Conservation (phyloP, 345 rosid genomes). For the Aquilaria malaccensis region DNA sequence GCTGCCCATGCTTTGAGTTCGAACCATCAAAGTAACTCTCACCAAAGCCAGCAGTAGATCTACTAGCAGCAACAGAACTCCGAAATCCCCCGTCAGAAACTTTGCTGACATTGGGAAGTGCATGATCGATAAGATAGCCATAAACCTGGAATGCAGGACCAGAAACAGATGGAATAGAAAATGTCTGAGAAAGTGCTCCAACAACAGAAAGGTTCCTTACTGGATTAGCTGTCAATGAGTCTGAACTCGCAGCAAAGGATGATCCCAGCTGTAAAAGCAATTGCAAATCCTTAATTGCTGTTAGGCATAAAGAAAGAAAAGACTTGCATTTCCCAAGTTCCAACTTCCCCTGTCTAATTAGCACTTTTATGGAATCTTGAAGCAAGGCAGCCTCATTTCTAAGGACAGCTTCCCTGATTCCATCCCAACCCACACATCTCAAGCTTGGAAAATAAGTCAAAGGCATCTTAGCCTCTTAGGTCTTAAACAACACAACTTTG, state of each 20-base stretch:
- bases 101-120: slow-evolving; percentile 21
- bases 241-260: slow-evolving; percentile 39
- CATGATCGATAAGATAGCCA: slow-evolving; percentile 72
- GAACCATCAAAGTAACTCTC: slow-evolving; percentile 27
- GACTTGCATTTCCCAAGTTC: slow-evolving; percentile 41
- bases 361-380: slow-evolving; percentile 31
- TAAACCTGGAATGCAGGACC: slow-evolving; percentile 84
- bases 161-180: slow-evolving; percentile 87
- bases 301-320: slow-evolving; percentile 37
- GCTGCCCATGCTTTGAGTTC: slow-evolving; percentile 25
- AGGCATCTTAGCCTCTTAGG: slow-evolving; percentile 54
- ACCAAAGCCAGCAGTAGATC: slow-evolving; percentile 33
- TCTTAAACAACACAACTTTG: slow-evolving; percentile 14
- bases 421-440: slow-evolving; percentile 44
- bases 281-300: slow-evolving; percentile 36
- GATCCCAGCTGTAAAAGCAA: slow-evolving; percentile 40
- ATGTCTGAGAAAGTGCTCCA: slow-evolving; percentile 67
- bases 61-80: slow-evolving; percentile 43
- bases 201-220: slow-evolving; percentile 71
- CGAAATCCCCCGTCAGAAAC: neutral
- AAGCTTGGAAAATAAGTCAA: slow-evolving; percentile 34
- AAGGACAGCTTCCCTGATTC: slow-evolving; percentile 29
- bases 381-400: slow-evolving; percentile 29
- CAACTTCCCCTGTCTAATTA: slow-evolving; percentile 50
- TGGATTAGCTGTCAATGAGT: slow-evolving; percentile 39